phyloP scores from a whole-genome alignment of 2,329 filamentous ascomycete species.

The Penicillium hordei region DNA sequence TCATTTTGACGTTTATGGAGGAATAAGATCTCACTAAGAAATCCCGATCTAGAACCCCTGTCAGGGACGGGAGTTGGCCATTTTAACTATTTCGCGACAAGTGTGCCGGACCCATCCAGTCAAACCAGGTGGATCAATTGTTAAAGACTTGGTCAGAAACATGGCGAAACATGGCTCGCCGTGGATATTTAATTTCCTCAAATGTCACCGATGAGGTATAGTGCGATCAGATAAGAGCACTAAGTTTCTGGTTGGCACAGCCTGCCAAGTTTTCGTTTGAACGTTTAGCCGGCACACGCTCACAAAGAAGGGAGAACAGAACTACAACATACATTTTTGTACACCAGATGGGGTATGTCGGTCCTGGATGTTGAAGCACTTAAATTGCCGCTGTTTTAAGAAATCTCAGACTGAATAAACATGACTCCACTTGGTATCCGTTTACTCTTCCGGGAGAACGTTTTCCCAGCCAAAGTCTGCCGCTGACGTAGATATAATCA shows the following conservation, averaged over 20 bases:
- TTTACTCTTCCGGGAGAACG: constrained; percentile 1
- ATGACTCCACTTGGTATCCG: not conserved
- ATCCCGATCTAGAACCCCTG: not conserved
- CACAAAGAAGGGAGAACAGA: not conserved
- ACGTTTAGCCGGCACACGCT: not conserved
- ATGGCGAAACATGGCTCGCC: not conserved
- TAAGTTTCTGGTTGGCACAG: not conserved
- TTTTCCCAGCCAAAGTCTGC: not conserved
- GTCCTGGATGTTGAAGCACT: not conserved
- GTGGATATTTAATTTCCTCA: not conserved
- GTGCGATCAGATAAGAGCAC: constrained; percentile 8
- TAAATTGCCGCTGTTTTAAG: not conserved
- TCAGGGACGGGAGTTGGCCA: not conserved
- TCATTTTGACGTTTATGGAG: not conserved
- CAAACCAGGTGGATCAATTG: not conserved
- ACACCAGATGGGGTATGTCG: not conserved
- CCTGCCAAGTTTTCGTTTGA: not conserved
- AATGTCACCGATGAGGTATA: not conserved
- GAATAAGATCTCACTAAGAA: not conserved
- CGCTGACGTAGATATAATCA: not conserved
- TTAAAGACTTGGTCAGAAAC: not conserved
- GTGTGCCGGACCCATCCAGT: not conserved
- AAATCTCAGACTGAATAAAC: not conserved
- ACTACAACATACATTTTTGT: not conserved
- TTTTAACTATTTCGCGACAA: not conserved